A percentile compares a stretch with the other conserved stretches of the same genome.
phyloP scores from a whole-genome alignment of 225 moss, liverwort and hornwort genomes.

The Marchantia polymorpha region DNA sequence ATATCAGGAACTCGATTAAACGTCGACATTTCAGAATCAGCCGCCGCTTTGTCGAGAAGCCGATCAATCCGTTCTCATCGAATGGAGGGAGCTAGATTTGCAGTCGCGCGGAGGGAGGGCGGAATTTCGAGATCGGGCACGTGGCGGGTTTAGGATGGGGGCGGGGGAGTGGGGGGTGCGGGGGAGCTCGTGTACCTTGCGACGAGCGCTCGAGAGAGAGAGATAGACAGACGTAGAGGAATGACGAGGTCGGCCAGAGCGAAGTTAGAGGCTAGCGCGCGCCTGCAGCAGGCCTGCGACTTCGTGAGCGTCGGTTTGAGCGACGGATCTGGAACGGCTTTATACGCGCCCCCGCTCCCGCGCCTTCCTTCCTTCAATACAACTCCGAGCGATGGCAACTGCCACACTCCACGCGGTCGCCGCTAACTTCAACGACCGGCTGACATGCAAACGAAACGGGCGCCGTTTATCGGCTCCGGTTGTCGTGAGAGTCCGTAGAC shows the following conservation, averaged over 20 bases:
- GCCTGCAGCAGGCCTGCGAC: background rate
- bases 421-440: conserved; percentile 1
- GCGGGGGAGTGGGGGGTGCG: too few species aligned
- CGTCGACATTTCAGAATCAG: too few species aligned
- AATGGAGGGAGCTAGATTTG: too few species aligned
- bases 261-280: conserved; percentile 1
- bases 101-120: too few species aligned
- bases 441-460: background rate
- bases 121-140: too few species aligned
- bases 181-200: background rate
- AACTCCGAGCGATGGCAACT: background rate
- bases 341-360: background rate
- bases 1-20: too few species aligned
- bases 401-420: background rate
- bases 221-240: background rate
- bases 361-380: background rate
- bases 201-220: background rate
- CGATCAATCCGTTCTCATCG: too few species aligned
- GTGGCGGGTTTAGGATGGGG: too few species aligned
- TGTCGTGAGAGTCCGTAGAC: too few species aligned
- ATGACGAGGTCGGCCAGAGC: background rate
- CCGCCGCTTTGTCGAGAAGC: too few species aligned
- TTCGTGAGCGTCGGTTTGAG: background rate
- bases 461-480: too few species aligned
- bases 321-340: conserved; percentile 4